Conservation (phyloP, 352 stramenopile genomes). For the Halophytophthora polymorphica region DNA sequence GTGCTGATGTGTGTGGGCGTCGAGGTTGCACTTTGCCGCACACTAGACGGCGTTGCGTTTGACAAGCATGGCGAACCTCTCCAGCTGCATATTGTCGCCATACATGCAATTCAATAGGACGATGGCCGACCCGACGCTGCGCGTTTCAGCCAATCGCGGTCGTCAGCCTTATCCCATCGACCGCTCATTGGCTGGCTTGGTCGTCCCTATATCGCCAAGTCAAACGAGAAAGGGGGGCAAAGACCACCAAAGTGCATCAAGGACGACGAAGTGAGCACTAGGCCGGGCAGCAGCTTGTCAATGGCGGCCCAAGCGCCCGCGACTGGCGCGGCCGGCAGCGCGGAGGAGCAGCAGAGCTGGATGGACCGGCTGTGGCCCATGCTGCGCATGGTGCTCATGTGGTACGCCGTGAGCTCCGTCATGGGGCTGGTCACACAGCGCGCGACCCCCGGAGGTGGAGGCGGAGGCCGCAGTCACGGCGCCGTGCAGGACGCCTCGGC, state of each 20-base stretch:
- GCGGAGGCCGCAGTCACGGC: constrained; percentile 9
- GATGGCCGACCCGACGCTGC: no score
- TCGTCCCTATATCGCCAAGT: no score
- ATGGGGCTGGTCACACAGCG: constrained; percentile 30
- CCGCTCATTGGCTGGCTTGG: no score
- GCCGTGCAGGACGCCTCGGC: constrained; percentile 9
- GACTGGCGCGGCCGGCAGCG: constrained; percentile 7
- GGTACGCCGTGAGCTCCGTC: constrained; percentile 73
- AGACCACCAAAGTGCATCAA: no score
- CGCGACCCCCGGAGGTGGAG: neutral
- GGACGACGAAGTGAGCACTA: no score
- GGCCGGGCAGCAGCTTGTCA: no score
- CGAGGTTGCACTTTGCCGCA: constrained; percentile 7
- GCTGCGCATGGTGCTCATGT: constrained; percentile 75
- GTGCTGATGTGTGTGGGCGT: constrained; percentile 16
- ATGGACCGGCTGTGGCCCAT: constrained; percentile 64
- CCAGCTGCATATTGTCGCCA: no score
- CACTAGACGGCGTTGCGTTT: constrained; percentile 6
- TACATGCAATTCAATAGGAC: no score
- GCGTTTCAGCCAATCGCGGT: constrained; percentile 5
- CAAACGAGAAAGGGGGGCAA: neutral
- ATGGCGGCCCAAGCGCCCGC: neutral
- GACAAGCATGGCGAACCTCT: no score
- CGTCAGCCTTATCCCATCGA: neutral
- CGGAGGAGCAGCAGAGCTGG: constrained; percentile 30